Base-by-base conservation (phyloP, 2,329 filamentous ascomycete species). In the Calonectria pseudoturangicola region DNA sequence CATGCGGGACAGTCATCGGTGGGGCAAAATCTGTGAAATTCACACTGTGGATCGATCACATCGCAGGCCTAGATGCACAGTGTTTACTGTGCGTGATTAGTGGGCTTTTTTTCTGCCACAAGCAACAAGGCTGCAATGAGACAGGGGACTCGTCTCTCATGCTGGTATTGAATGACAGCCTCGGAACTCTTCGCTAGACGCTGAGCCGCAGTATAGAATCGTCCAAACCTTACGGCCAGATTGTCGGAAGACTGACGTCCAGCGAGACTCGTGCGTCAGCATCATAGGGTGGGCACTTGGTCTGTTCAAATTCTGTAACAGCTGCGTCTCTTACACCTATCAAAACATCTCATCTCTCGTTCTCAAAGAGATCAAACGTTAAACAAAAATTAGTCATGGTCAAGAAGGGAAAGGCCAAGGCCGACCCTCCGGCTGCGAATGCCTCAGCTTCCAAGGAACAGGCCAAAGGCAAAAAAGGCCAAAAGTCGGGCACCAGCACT, bases 401-500 rank as follows among this genome's bases (percentile, higher is more conserved):
- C 41, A 89, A 89, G 79, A 90, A 90, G 79, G 87, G 86, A 39
- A 90, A 91, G 76, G 87, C 84, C 48, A 89, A 89, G 83, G 85
- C 83, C 71, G 80, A 84, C 60, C 79, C 85, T 63, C 81, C 86
- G 62, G 80, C 83, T 45, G 81, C 84, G 7, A 70, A 79, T 63
- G 72, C 82, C 60, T 74, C 82, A 30, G 71, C 81, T 16, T 72
- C 82, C n/a, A 91, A 90, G 77, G 88, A 85, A 9, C 77, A 79
- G 30, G 76, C 69, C 30, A 89, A 88, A 74, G 81, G 83, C 8
- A 88, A 86, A 77, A 87, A 86, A 67, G 81, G 79, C 7, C 77
- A 82, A 66, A 85, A 82, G 79, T 79, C 65, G 27, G 78, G 81
- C n/a, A 60, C 80, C 16, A 69, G 78, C 8, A 75, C 75, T 47